Evolutionary conservation across 2,329 filamentous ascomycete genomes (phyloP).

Genomic region (Cercospora brassicicola): DNA sequence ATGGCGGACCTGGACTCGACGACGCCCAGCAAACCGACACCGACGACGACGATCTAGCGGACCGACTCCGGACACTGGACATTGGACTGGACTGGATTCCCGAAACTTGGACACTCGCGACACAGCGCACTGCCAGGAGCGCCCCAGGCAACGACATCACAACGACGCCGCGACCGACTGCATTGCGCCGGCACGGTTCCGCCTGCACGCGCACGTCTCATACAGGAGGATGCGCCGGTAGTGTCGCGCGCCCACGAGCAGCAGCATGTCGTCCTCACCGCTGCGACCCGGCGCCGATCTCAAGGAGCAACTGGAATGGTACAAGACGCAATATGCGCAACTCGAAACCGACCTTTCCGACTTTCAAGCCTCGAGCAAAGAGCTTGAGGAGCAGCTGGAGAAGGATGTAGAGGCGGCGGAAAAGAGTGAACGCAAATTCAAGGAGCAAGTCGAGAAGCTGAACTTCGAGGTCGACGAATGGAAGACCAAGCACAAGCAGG

Average conservation of each 20-base stretch:
- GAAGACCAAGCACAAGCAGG: conserved; percentile 98
- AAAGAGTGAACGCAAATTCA: conserved; percentile 81
- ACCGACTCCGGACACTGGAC: background rate
- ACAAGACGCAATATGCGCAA: conserved; percentile 93
- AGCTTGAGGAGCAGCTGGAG: conserved; percentile 90
- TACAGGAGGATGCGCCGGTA: conserved; percentile 35
- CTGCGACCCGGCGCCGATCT: conserved; percentile 41
- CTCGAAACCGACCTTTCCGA: conserved; percentile 88
- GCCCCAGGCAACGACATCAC: background rate
- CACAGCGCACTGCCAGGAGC: background rate
- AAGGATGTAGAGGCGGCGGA: conserved; percentile 95
- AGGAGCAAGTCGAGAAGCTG: conserved; percentile 81
- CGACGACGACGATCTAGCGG: conserved; percentile 5
- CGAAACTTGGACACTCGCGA: conserved; percentile 3
- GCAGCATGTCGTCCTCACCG: conserved; percentile 40
- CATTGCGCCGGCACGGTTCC: background rate
- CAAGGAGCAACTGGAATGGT: conserved; percentile 84
- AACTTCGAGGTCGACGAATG: conserved; percentile 94
- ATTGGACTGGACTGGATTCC: conserved; percentile 2
- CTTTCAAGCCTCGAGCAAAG: conserved; percentile 90
- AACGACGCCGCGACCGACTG: background rate
- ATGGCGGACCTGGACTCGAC: conserved; percentile 4
- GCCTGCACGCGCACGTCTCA: background rate
- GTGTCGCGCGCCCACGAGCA: conserved; percentile 30
- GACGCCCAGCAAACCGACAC: background rate